Evolutionary conservation across 1,284 basidiomycete genomes (phyloP).

Genomic region (Trametes versicolor): DNA sequence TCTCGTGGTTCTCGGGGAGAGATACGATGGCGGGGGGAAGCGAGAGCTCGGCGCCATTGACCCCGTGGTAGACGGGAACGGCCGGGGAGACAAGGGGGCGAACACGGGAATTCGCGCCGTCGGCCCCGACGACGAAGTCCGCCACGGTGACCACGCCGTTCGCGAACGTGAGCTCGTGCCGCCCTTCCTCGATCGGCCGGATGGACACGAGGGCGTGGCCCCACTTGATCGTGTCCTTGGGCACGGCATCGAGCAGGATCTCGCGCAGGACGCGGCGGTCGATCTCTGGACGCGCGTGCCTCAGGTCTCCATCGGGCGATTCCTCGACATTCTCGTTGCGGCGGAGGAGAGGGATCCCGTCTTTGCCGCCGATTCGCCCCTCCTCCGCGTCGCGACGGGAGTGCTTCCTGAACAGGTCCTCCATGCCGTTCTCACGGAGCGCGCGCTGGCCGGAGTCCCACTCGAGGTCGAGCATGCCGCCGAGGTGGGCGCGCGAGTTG

Average conservation of each 20-base stretch:
- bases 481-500: conserved; percentile 15
- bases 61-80: background rate
- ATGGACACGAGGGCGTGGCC: conserved; percentile 7
- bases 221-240: conserved; percentile 6
- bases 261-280: conserved; percentile 8
- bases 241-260: conserved; percentile 1
- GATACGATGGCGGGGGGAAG: background rate
- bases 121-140: conserved; percentile 52
- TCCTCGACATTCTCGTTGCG: background rate
- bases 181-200: conserved; percentile 3
- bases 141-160: background rate
- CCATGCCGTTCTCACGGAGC: conserved; percentile 16
- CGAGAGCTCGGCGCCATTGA: conserved; percentile 7
- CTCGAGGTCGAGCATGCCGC: conserved; percentile 22
- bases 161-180: conserved; percentile 4
- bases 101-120: conserved; percentile 54
- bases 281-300: conserved; percentile 4
- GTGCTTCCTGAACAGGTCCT: conserved; percentile 3
- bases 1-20: conserved; percentile 7
- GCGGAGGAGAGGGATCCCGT: background rate
- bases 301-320: background rate
- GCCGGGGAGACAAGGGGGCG: conserved; percentile 40
- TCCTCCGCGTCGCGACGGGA: conserved; percentile 7
- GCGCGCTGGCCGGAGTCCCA: conserved; percentile 20
- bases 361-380: background rate